A percentile compares a stretch with the other conserved stretches of the same genome.
phyloP scores from a whole-genome alignment of 164 flowering plant species.

The Liriodendron chinense region DNA sequence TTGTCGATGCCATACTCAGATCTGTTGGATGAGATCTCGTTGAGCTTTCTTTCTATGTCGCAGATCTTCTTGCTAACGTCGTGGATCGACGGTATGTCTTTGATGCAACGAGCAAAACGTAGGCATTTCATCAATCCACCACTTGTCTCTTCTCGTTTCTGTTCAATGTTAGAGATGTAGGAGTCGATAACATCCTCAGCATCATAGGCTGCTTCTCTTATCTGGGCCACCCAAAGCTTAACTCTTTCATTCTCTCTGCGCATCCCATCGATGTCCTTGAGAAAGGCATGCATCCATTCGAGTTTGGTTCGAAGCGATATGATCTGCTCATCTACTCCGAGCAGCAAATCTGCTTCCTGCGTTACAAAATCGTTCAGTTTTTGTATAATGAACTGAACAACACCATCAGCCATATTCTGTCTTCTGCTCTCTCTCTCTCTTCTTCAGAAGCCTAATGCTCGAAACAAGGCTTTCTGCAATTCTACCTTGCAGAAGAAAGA shows the following conservation, averaged over 20 bases:
- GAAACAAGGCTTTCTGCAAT: no score
- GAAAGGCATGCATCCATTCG: background rate
- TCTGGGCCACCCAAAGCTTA: background rate
- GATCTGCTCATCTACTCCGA: background rate
- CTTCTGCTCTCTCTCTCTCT: no score
- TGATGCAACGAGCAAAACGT: conserved; percentile 19
- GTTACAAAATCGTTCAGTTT: background rate
- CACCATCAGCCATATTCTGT: conserved; percentile 6
- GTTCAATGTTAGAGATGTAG: background rate
- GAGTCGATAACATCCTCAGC: background rate
- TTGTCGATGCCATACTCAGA: background rate
- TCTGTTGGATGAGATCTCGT: conserved; percentile 2
- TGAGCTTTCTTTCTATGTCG: conserved; percentile 32
- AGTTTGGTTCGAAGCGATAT: background rate
- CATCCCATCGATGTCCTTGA: background rate
- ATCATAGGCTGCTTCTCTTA: conserved; percentile 1
- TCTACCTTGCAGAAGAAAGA: no score
- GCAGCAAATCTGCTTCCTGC: background rate
- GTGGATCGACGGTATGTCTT: background rate
- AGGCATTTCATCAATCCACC: background rate
- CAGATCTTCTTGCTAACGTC: conserved; percentile 28
- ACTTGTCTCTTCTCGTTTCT: background rate
- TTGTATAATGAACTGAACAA: background rate
- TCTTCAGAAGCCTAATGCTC: no score
- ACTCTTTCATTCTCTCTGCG: background rate